Base-by-base conservation (phyloP, 768 basidiomycete genomes). In the Mycena polygramma region DNA sequence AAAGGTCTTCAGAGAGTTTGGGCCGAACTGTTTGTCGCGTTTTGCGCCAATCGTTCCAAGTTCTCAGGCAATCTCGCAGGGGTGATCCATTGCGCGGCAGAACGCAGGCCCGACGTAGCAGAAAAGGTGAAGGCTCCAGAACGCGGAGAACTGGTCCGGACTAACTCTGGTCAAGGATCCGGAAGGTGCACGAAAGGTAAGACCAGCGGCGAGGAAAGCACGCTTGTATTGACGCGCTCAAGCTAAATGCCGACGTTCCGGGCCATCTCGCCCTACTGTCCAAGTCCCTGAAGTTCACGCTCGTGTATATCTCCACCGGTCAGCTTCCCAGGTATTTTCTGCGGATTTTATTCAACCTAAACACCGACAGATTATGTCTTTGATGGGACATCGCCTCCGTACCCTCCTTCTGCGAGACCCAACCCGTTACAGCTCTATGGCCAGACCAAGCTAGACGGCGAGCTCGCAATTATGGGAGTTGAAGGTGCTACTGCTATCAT, bases 41-140 rank as follows among this genome's bases (percentile, higher is more conserved):
- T 35, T 53, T 26, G 58, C 10, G 19, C 37, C 49, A 8, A 49
- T 49, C 52, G 59, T 48, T 20, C n/a, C 39, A 58, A 54, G 67
- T 58, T 75, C 72, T 37, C 13, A 49, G 41, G 22, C 48, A 57
- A n/a, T 37, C 37, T 43, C 60, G 74, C 76, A 93, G 92, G 92
- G 90, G 90, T 98, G 46, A 90, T 99, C 19, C 97, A 99, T 77
- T 98, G 96, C 76, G 97, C 97, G 17, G 97, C 97, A 2, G 97
- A 99, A 81, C 83, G 97, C 70, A 84, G 96, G 52, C 96, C 97
- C 7, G 96, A 98, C 77, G 93, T 95, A 15, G 96, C 95, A 65
- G 95, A 97, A 79, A 93, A 92, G 83, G 96, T 94, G 71, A 58
- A 86, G 78, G 41, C 26, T 26, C 11, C 14, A 22, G 8, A 39